phyloP scores from a whole-genome alignment of 78 protist species.

The Chrysochromulina parva region DNA sequence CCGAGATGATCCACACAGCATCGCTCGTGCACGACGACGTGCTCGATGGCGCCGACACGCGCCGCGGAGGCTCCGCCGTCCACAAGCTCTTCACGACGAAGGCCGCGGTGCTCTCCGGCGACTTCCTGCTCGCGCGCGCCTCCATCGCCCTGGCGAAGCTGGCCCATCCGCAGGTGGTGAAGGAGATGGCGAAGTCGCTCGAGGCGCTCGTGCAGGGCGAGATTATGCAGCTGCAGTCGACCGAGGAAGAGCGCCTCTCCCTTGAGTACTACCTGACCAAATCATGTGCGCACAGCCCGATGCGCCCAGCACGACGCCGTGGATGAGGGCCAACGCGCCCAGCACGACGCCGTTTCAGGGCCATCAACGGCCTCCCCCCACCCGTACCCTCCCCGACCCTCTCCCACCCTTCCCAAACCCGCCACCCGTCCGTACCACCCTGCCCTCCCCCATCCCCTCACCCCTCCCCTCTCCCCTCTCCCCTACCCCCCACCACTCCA shows the following conservation, averaged over 20 bases:
- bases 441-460: too few species aligned
- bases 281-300: conserved; percentile 45
- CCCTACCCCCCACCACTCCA: too few species aligned
- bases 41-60: conserved; percentile 64
- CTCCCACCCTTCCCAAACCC: too few species aligned
- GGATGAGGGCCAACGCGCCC: conserved; percentile 31
- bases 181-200: conserved; percentile 50
- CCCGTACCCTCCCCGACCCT: too few species aligned
- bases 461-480: too few species aligned
- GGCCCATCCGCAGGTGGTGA: conserved; percentile 16
- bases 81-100: not conserved
- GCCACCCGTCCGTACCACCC: too few species aligned
- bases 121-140: conserved; percentile 73
- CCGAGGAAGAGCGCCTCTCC: conserved; percentile 57
- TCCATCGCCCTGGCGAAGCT: conserved; percentile 13
- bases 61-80: conserved; percentile 35
- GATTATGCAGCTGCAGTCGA: conserved; percentile 68
- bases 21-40: conserved; percentile 89
- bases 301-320: too few species aligned
- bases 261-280: conserved; percentile 48
- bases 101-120: conserved; percentile 72
- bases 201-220: conserved; percentile 84
- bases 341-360: too few species aligned
- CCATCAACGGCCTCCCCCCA: too few species aligned
- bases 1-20: conserved; percentile 91